Conservation (phyloP, 352 stramenopile species). For the Elongisporangium senticosum region DNA sequence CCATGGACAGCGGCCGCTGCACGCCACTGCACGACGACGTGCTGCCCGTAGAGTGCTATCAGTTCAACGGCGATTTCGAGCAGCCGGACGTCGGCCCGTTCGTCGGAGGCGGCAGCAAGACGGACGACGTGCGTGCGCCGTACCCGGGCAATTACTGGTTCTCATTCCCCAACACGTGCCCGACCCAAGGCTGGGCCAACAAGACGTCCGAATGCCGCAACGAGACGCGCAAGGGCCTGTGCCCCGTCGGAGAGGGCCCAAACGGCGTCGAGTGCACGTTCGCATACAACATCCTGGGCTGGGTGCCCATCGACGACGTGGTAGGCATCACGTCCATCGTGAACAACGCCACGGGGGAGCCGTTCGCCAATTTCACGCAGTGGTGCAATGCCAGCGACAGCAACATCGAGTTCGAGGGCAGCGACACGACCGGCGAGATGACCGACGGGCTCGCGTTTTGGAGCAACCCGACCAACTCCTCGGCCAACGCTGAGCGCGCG, state of each 20-base stretch:
- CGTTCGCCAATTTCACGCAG: conserved; percentile 59
- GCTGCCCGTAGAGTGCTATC: conserved; percentile 31
- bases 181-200: conserved; percentile 38
- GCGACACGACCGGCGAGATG: conserved; percentile 30
- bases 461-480: conserved; percentile 47
- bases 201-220: conserved; percentile 56
- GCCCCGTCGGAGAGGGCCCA: conserved; percentile 40
- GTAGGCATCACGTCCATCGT: conserved; percentile 68
- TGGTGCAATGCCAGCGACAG: conserved; percentile 53
- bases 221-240: conserved; percentile 52
- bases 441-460: conserved; percentile 52
- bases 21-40: conserved; percentile 23
- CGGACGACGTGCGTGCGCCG: conserved; percentile 36
- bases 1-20: conserved; percentile 33
- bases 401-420: conserved; percentile 52
- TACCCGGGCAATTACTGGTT: conserved; percentile 66
- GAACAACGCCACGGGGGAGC: conserved; percentile 33
- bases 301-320: conserved; percentile 73
- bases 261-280: conserved; percentile 73
- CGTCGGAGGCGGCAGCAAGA: conserved; percentile 47
- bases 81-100: conserved; percentile 43
- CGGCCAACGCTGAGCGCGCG: conserved; percentile 45
- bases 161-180: conserved; percentile 59
- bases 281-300: conserved; percentile 72
- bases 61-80: conserved; percentile 37